Evolutionary conservation across 805 yeast species (phyloP).

Genomic region (Cyberlindnera saturnus): DNA sequence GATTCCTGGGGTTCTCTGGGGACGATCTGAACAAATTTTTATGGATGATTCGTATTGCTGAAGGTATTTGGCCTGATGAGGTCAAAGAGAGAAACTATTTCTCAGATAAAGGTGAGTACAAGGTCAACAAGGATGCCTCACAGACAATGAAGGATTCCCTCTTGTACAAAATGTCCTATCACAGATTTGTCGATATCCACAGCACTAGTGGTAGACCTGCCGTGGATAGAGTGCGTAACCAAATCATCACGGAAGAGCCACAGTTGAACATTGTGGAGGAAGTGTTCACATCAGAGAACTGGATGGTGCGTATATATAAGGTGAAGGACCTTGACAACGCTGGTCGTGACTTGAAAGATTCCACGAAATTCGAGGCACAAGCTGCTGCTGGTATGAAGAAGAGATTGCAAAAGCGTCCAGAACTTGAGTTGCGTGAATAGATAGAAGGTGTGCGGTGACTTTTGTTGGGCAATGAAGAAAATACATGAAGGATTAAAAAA

Average conservation of each 20-base stretch:
- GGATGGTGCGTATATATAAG: constrained; percentile 93
- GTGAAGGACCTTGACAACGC: constrained; percentile 82
- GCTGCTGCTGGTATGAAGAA: constrained; percentile 29
- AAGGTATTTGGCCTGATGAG: constrained; percentile 99
- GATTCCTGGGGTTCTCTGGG: constrained; percentile 87
- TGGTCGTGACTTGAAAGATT: constrained; percentile 71
- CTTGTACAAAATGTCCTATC: constrained; percentile 92
- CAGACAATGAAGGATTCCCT: constrained; percentile 81
- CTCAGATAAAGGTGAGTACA: constrained; percentile 81
- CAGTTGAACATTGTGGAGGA: constrained; percentile 79
- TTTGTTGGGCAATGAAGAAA: no score
- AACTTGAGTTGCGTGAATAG: constrained; percentile 36
- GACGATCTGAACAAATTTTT: constrained; percentile 94
- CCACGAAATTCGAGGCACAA: constrained; percentile 45
- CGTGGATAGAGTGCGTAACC: constrained; percentile 84
- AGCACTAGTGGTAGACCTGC: constrained; percentile 50
- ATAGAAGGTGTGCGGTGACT: background rate
- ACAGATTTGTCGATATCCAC: constrained; percentile 67
- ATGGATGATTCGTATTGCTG: constrained; percentile 99
- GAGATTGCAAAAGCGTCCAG: constrained; percentile 45
- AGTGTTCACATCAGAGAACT: constrained; percentile 91
- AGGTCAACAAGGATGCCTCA: constrained; percentile 77
- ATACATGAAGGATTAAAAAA: no score
- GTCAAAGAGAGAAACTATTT: constrained; percentile 80
- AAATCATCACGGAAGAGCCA: constrained; percentile 54